A percentile compares a stretch with the other conserved stretches of the same genome.
Evolutionary conservation across 805 yeast species (phyloP).

Genomic region (Pichia phayaonensis): DNA sequence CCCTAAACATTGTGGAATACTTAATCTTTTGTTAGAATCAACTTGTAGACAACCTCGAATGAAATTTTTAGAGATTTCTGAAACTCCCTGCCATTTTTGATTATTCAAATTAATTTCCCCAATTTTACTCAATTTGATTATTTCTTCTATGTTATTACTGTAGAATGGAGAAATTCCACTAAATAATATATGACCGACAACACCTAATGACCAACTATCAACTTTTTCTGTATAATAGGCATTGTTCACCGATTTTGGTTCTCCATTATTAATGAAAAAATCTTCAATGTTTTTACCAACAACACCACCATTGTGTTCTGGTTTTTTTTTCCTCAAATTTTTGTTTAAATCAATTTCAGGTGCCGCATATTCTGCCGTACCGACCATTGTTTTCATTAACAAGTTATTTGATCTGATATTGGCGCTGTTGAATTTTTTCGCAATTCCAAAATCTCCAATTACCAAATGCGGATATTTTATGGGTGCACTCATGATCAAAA

Average conservation of each 20-base stretch:
- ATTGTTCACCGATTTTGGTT: background rate
- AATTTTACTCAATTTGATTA: constrained; percentile 32
- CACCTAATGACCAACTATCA: constrained; percentile 66
- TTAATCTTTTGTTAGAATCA: constrained; percentile 23
- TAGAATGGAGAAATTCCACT: constrained; percentile 63
- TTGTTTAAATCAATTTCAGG: constrained; percentile 53
- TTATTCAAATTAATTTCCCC: constrained; percentile 35
- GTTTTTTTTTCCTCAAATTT: background rate
- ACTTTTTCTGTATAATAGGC: constrained; percentile 42
- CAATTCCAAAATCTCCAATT: constrained; percentile 62
- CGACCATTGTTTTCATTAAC: constrained; percentile 24
- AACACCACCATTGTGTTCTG: no score
- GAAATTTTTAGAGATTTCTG: constrained; percentile 29
- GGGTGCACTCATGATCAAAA: constrained; percentile 48
- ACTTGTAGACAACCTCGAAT: constrained; percentile 34
- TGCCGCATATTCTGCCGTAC: constrained; percentile 64
- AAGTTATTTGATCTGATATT: background rate
- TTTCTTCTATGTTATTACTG: constrained; percentile 33
- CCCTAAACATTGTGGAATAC: constrained; percentile 2
- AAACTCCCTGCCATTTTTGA: constrained; percentile 32
- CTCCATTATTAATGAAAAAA: background rate
- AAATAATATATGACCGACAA: constrained; percentile 48
- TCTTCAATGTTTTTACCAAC: background rate
- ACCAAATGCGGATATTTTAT: constrained; percentile 45
- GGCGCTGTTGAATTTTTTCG: constrained; percentile 19